Percentiles rank a stretch among this genome's conserved stretches.
Evolutionary conservation across 805 yeast species (phyloP).

Genomic region (Lipomyces orientalis): DNA sequence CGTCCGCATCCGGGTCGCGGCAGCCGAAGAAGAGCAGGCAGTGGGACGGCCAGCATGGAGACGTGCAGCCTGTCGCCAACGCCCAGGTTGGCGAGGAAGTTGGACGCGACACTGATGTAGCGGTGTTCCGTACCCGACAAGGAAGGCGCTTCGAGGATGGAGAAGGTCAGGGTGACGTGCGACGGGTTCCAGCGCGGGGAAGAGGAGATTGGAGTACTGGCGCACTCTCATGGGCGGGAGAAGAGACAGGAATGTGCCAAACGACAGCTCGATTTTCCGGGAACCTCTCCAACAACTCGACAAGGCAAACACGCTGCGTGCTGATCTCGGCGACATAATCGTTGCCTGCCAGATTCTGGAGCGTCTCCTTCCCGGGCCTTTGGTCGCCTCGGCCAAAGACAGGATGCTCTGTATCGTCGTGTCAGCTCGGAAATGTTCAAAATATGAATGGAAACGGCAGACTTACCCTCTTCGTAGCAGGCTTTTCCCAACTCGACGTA

Average conservation of each 20-base stretch:
- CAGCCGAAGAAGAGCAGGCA: neutral
- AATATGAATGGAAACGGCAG: conserved; percentile 5
- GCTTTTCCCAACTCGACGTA: conserved; percentile 8
- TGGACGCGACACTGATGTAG: neutral
- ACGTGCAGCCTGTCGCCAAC: conserved; percentile 3
- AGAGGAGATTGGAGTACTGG: conserved; percentile 5
- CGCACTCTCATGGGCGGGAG: conserved; percentile 8
- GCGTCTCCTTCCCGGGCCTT: neutral
- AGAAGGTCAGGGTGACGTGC: neutral
- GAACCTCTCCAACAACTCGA: conserved; percentile 7
- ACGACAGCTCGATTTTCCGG: neutral
- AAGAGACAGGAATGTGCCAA: neutral
- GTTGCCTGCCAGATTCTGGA: conserved; percentile 7
- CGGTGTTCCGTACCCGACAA: neutral
- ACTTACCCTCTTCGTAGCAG: conserved; percentile 9
- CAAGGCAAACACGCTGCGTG: conserved; percentile 3
- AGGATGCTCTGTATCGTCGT: conserved; percentile 2
- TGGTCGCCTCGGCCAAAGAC: conserved; percentile 8
- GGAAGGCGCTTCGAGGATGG: neutral
- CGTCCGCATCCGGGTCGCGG: neutral
- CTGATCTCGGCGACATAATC: conserved; percentile 6
- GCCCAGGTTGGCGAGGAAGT: neutral
- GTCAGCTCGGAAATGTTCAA: neutral
- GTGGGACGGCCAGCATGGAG: neutral
- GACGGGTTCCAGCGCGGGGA: conserved; percentile 4